Evolutionary conservation across 139 green algal genomes (phyloP).

Genomic region (Picochlorum sp.): DNA sequence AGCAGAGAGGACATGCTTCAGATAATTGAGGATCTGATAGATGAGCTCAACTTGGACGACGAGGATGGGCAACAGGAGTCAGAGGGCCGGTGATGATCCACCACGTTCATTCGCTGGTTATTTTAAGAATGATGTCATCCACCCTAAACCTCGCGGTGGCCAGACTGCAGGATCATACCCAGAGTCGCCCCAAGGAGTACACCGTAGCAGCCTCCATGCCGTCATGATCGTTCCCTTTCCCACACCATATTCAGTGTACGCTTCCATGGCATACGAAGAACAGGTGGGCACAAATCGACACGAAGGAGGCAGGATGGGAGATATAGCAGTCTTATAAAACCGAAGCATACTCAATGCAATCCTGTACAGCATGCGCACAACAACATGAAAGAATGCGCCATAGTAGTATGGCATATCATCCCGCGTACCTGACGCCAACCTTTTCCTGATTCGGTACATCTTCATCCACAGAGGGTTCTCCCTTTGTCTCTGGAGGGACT

Average conservation of each 20-base stretch:
- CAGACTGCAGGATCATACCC: slow-evolving; percentile 39
- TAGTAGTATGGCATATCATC: neutral
- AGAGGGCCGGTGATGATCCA: too few relatives aligned
- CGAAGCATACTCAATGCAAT: slow-evolving; percentile 46
- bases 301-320: slow-evolving; percentile 55
- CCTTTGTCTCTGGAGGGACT: too few relatives aligned
- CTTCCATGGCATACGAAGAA: slow-evolving; percentile 40
- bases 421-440: neutral
- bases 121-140: neutral
- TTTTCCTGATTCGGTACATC: neutral
- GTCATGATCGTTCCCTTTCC: slow-evolving; percentile 60
- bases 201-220: slow-evolving; percentile 67
- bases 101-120: too few relatives aligned
- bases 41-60: too few relatives aligned
- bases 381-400: neutral
- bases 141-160: slow-evolving; percentile 31
- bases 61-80: too few relatives aligned
- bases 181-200: slow-evolving; percentile 49
- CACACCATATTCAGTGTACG: slow-evolving; percentile 54
- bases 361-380: slow-evolving; percentile 2
- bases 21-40: too few relatives aligned
- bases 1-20: too few relatives aligned
- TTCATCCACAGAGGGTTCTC: too few relatives aligned
- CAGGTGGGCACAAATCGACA: slow-evolving; percentile 79
- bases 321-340: slow-evolving; percentile 66